phyloP scores from a whole-genome alignment of 768 basidiomycete genomes.

The Myochromella boudieri region DNA sequence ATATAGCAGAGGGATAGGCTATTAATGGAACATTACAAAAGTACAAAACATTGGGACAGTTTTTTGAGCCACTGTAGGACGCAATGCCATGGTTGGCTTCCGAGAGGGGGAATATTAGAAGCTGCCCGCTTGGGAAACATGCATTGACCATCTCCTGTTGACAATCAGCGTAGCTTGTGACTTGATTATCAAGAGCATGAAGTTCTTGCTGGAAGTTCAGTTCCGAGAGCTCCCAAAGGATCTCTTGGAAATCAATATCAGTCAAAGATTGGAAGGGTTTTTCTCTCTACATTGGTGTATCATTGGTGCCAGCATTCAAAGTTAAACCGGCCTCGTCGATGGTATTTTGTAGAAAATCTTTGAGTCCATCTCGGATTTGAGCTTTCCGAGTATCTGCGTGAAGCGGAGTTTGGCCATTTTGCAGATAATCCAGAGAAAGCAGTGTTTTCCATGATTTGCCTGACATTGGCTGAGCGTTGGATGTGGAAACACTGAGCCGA shows the following conservation, averaged over 20 bases:
- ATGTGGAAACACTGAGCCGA: neutral
- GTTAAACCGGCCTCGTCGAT: neutral
- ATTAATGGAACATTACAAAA: too few species aligned
- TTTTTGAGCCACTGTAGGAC: too few species aligned
- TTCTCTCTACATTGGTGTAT: neutral
- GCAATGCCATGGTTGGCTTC: constrained; percentile 12
- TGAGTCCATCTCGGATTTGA: neutral
- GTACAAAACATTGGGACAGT: too few species aligned
- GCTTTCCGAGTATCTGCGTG: neutral
- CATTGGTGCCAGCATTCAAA: neutral
- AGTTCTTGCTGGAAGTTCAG: too few species aligned
- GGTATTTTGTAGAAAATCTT: constrained; percentile 6
- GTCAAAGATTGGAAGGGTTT: neutral
- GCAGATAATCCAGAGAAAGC: neutral
- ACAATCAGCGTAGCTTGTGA: neutral
- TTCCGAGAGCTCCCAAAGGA: too few species aligned
- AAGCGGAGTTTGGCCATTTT: neutral
- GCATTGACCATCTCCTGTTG: too few species aligned
- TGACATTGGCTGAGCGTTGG: constrained; percentile 4
- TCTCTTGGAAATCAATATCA: too few species aligned
- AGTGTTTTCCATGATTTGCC: too few species aligned
- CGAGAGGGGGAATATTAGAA: neutral
- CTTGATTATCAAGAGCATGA: neutral
- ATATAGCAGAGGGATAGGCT: too few species aligned
- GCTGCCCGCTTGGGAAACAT: too few species aligned